phyloP scores from a whole-genome alignment of 2,329 filamentous ascomycete genomes.

The Metarhizium guizhouense region DNA sequence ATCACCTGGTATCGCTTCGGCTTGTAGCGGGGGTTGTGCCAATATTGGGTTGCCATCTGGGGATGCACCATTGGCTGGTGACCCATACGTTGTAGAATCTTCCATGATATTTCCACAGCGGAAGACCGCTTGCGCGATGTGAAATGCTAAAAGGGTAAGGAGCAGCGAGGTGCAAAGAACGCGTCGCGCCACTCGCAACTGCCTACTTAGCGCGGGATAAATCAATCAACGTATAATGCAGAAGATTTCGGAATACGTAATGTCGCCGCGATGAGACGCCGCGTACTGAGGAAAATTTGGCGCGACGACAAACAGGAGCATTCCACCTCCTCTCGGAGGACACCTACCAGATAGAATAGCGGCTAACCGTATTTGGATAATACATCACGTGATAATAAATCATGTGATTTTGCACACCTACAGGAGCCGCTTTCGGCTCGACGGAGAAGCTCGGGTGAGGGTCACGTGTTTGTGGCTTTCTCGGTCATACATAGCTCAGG shows the following conservation, averaged over 20 bases:
- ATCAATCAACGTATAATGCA: constrained; percentile 3
- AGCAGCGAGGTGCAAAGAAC: constrained; percentile 2
- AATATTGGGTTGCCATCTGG: constrained; percentile 48
- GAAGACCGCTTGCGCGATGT: neutral
- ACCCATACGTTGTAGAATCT: constrained; percentile 48
- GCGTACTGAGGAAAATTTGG: constrained; percentile 30
- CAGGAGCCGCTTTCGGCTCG: neutral
- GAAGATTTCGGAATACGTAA: constrained; percentile 11
- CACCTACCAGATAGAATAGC: neutral
- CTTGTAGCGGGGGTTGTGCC: constrained; percentile 44
- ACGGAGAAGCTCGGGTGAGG: neutral
- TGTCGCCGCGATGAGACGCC: constrained; percentile 17
- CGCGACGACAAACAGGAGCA: constrained; percentile 16
- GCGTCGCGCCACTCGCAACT: constrained; percentile 7
- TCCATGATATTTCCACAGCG: constrained; percentile 40
- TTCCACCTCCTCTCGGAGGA: neutral
- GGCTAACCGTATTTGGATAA: neutral
- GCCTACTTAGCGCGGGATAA: neutral
- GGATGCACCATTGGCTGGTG: constrained; percentile 46
- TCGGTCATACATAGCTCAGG: neutral
- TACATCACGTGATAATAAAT: neutral
- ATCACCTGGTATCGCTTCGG: constrained; percentile 30
- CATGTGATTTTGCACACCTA: constrained; percentile 2
- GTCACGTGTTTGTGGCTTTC: neutral
- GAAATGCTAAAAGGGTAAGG: constrained; percentile 2